A percentile compares a stretch with the other conserved stretches of the same genome.
Conservation (phyloP, 148 eudicot genomes). For the Fagopyrum homotropicum region DNA sequence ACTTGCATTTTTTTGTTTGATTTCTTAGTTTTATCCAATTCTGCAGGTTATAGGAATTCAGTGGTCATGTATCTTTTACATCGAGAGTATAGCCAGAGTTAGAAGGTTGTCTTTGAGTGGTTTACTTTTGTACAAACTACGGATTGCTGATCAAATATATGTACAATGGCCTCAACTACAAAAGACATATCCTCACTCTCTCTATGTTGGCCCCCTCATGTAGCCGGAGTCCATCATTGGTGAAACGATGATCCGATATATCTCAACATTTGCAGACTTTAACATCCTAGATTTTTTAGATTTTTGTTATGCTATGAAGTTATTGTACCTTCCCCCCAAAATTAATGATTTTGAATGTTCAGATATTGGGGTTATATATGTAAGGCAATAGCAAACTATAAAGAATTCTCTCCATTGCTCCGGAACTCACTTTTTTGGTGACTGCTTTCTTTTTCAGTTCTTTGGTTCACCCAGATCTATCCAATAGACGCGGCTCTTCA, state of each 20-base stretch:
- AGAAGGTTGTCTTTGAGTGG: slow-evolving; percentile 75
- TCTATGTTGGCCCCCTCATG: slow-evolving; percentile 83
- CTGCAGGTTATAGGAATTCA: slow-evolving; percentile 67
- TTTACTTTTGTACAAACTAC: slow-evolving; percentile 68
- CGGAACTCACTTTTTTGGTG: too few species aligned
- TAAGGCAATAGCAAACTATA: neutral
- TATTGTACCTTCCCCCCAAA: too few species aligned
- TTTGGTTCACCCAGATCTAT: too few species aligned
- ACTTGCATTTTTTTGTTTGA: neutral
- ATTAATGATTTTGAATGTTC: neutral
- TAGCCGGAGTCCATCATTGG: slow-evolving; percentile 19
- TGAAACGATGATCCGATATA: neutral
- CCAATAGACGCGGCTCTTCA: too few species aligned
- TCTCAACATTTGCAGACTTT: neutral
- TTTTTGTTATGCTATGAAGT: too few species aligned
- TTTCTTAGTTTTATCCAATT: neutral
- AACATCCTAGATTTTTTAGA: too few species aligned
- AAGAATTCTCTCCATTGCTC: neutral
- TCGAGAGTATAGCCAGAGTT: slow-evolving; percentile 94
- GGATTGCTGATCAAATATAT: slow-evolving; percentile 72
- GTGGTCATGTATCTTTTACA: slow-evolving; percentile 79
- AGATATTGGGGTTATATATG: neutral
- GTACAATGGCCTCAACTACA: slow-evolving; percentile 97
- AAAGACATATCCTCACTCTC: slow-evolving; percentile 59
- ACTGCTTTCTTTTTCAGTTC: too few species aligned